These are phyloP conservation scores for Alternaria gaisen DNA, from an alignment of 2,329 filamentous ascomycete genomes.

Conservation along the genomic window DNA sequence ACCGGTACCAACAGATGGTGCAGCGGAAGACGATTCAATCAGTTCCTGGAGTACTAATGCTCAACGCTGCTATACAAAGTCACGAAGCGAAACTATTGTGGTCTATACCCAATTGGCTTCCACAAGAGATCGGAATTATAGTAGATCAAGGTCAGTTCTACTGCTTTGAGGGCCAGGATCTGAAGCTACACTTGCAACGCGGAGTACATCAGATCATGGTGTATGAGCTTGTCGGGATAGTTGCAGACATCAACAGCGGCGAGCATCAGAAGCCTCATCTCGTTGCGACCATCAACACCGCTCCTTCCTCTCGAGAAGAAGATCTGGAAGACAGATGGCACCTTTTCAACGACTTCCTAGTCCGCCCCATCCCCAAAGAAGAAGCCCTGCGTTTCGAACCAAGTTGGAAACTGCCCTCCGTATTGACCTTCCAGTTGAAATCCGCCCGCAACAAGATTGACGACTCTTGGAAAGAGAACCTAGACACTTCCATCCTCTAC, in stretches of 20 bases:
- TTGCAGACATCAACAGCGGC: conserved; percentile 86
- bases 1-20: conserved; percentile 86
- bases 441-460: conserved; percentile 83
- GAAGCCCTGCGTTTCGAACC: conserved; percentile 91
- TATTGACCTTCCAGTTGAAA: conserved; percentile 87
- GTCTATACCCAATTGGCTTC: conserved; percentile 89
- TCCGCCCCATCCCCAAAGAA: conserved; percentile 78
- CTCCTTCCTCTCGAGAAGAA: conserved; percentile 69
- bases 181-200: conserved; percentile 80
- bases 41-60: conserved; percentile 84
- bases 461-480: conserved; percentile 80
- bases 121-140: conserved; percentile 91
- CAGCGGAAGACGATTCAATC: conserved; percentile 85
- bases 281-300: conserved; percentile 88
- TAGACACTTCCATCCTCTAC: conserved; percentile 88
- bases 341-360: conserved; percentile 96
- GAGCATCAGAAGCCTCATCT: conserved; percentile 89
- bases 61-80: conserved; percentile 80
- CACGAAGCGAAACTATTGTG: conserved; percentile 82
- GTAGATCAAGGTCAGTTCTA: conserved; percentile 91
- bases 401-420: conserved; percentile 90
- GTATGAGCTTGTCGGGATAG: conserved; percentile 90
- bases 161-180: conserved; percentile 91
- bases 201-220: conserved; percentile 83
- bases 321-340: conserved; percentile 81